Evolutionary conservation across 768 basidiomycete species (phyloP), one percentile per base, ranked within the genome.

Genomic region (Termitomyces sp.): DNA sequence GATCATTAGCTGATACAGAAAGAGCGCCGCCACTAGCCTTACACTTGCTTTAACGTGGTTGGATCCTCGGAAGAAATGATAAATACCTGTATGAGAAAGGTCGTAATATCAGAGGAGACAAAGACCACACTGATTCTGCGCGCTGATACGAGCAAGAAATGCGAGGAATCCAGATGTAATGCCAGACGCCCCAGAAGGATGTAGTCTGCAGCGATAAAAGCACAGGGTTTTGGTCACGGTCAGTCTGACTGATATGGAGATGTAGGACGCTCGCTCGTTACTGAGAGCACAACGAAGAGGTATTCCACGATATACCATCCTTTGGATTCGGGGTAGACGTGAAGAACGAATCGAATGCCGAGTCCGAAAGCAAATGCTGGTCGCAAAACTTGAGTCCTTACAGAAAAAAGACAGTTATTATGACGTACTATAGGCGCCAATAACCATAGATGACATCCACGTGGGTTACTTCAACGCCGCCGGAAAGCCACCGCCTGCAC

Each of bases 141-240:
- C 5, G 80, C 72, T 0, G 72, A 69, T 21, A 89, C 66, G 27
- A 82, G 63, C 23, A 88, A 70, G 61, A 82, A 76, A 46, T 75
- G 58, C 55, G 77, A 72, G 35, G 75, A 75, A 10, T 72, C 62
- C 6, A 89, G 68, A 59, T 79, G 73, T 25, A 67, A 72, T 5
- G 85, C 81, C 3, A 91, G 67, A 12, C 79, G 79, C 10, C 86
- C 85, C 1, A 89, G 76, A 19, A 88, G 74, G 54, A 88, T 70
- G 62, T 90, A 89, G 63, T 84, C 78, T 14, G 83, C 78, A 5
- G 84, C 84, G 59, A 87, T 84, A 70, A 89, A 89, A 27, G 85
- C 87, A 64, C 89, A 90, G 5, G 88, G 87, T 82, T 85, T 50
- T 47, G 52, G 25, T 17, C 30, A 46, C 27, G 12, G 35, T 48